phyloP scores from a whole-genome alignment of 164 flowering plant genomes.

The Vitis cinerea region DNA sequence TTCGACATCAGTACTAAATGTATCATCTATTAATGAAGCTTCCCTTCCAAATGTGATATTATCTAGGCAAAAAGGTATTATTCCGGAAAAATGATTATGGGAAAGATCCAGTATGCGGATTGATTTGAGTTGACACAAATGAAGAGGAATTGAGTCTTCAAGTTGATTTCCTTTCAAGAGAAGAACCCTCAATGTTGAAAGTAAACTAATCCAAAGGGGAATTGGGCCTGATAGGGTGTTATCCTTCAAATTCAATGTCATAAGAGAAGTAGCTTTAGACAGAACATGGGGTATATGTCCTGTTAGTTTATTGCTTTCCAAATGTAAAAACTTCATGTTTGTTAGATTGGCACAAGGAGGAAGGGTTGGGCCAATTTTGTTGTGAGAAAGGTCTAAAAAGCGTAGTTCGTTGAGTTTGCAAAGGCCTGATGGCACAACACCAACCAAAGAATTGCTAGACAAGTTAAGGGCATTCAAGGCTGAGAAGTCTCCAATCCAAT shows the following conservation, averaged over 20 bases:
- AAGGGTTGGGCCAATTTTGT: not conserved
- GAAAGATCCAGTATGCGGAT: not conserved
- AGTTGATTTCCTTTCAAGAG: not conserved
- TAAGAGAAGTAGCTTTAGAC: not conserved
- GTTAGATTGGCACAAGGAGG: too few species aligned
- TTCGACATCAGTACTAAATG: not conserved
- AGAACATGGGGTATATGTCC: not conserved
- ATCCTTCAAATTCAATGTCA: conserved; percentile 5
- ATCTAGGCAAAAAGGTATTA: conserved; percentile 15
- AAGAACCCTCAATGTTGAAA: not conserved
- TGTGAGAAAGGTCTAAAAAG: conserved; percentile 2
- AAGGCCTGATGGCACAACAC: not conserved
- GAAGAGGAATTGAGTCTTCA: not conserved
- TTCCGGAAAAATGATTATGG: conserved; percentile 13
- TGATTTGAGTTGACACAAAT: not conserved
- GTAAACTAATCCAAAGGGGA: not conserved
- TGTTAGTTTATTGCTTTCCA: not conserved
- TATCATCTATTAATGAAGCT: not conserved
- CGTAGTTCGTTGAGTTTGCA: not conserved
- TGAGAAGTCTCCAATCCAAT: conserved; percentile 5
- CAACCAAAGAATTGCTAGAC: not conserved
- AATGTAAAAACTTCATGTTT: not conserved
- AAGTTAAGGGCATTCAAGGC: not conserved
- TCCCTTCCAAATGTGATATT: conserved; percentile 1
- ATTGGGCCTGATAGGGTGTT: not conserved